Base-by-base conservation (phyloP, 2,329 filamentous ascomycete species). In the Coniochaeta ligniaria region DNA sequence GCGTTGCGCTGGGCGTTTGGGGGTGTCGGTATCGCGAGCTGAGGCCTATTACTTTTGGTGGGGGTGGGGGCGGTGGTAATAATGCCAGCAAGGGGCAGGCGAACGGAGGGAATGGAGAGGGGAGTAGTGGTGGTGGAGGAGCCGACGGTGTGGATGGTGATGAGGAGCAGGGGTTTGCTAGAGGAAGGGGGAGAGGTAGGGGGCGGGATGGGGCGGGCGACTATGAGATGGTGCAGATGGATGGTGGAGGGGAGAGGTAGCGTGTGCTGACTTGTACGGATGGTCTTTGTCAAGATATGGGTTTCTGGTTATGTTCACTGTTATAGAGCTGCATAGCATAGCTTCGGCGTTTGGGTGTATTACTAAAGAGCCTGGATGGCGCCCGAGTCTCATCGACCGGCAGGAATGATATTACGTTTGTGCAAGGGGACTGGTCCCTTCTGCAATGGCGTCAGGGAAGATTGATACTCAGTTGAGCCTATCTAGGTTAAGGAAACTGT, bases 1-100 rank as follows among this genome's bases (percentile, higher is more conserved):
- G 77, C 33, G 74, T 82, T 9, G 84, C 79, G 55, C 78, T 95
- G 1, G 93, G 91, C 4, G 88, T 96, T 41, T 98, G 94, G 91
- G 91, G 88, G 3, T 98, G 94, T 72, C 91, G 88, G 70, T 96
- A 92, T 80, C 83, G 94, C 63, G 95, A 99, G 75, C 77, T 99
- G 60, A 83, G 86, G 69, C 94, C 95, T 12, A 96, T 98, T 67
- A 88, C 85, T 62, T 97, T 98, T 70, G 92, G 92, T 22, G 88
- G 88, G 28, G 63, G 63, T 22, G 88, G 88, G 28, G 63, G 63
- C 33, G 59, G 47, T 50, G 66, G 63, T 2, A 65, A 59, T n/a
- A 67, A 9, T 41, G 64, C 5, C 22, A 43, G 22, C 6, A 52
- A 26, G 16, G 22, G 26, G 11, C 47, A 52, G 47, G 9, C 22